Evolutionary conservation across 495 filamentous ascomycete genomes (phyloP).

Genomic region (Aspergillus biplanus): DNA sequence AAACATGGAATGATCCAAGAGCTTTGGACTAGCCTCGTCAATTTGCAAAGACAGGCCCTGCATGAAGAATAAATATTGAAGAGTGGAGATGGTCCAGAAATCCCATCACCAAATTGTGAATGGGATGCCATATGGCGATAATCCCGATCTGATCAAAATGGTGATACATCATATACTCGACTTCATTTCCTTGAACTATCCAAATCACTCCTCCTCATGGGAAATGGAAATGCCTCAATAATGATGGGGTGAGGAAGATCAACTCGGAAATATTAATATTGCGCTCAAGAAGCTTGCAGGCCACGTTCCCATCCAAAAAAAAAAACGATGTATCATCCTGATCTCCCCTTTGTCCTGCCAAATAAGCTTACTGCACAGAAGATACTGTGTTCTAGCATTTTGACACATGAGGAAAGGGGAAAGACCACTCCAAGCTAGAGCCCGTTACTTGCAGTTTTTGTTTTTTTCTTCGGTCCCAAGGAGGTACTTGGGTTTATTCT

Average conservation of each 20-base stretch:
- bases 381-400: slow-evolving; percentile 17
- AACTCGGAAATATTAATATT: slow-evolving; percentile 19
- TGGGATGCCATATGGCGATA: not conserved
- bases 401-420: slow-evolving; percentile 16
- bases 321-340: slow-evolving; percentile 25
- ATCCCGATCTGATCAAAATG: not conserved
- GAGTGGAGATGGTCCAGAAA: not conserved
- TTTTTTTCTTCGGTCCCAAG: not conserved
- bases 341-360: slow-evolving; percentile 13
- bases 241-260: not conserved
- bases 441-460: slow-evolving; percentile 4
- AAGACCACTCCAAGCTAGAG: not conserved
- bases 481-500: not conserved
- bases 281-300: slow-evolving; percentile 21
- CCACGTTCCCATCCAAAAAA: slow-evolving; percentile 25
- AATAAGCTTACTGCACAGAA: slow-evolving; percentile 19
- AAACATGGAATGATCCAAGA: not conserved
- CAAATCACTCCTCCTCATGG: not conserved
- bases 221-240: slow-evolving; percentile 4
- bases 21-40: not conserved
- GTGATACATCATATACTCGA: not conserved
- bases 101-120: not conserved
- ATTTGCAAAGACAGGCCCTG: not conserved
- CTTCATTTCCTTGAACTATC: not conserved
- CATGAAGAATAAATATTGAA: not conserved